These are phyloP conservation scores for Candida vaughaniae DNA, from an alignment of 805 yeast species.

Conservation along the genomic window DNA sequence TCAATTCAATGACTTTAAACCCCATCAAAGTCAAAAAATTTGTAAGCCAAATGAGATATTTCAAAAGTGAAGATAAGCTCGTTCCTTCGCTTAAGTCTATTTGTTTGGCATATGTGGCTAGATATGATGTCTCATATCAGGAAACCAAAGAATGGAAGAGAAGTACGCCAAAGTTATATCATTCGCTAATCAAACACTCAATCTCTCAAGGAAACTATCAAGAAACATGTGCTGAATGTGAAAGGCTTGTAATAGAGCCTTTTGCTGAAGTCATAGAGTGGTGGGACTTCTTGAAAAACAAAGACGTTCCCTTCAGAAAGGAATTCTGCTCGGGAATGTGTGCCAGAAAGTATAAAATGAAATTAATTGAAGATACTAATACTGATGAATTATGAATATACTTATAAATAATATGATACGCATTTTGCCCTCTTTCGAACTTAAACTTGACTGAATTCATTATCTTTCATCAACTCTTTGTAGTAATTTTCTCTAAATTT, in stretches of 20 bases:
- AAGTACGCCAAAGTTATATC: conserved; percentile 45
- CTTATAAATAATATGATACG: not conserved
- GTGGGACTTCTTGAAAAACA: conserved; percentile 61
- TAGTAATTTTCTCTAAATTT: not conserved
- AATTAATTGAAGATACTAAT: conserved; percentile 1
- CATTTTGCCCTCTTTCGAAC: not conserved
- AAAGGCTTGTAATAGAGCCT: conserved; percentile 49
- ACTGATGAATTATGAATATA: conserved; percentile 9
- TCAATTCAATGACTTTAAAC: conserved; percentile 18
- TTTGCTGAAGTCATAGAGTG: conserved; percentile 61
- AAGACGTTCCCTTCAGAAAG: conserved; percentile 50
- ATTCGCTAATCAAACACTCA: conserved; percentile 48
- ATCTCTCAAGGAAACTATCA: conserved; percentile 50
- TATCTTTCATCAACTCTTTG: conserved; percentile 23
- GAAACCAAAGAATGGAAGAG: conserved; percentile 57
- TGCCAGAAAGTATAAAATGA: conserved; percentile 22
- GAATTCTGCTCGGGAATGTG: conserved; percentile 58
- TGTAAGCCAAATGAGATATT: conserved; percentile 28
- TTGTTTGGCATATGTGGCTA: conserved; percentile 48
- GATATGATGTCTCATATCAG: conserved; percentile 51
- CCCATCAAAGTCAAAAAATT: conserved; percentile 21
- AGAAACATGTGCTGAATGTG: conserved; percentile 55
- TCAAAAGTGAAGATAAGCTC: conserved; percentile 16
- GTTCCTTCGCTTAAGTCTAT: conserved; percentile 49
- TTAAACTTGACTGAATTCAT: conserved; percentile 31